Evolutionary conservation across 805 yeast species (phyloP), one percentile per base, ranked within the genome.

Genomic region (Candida sithepensis): DNA sequence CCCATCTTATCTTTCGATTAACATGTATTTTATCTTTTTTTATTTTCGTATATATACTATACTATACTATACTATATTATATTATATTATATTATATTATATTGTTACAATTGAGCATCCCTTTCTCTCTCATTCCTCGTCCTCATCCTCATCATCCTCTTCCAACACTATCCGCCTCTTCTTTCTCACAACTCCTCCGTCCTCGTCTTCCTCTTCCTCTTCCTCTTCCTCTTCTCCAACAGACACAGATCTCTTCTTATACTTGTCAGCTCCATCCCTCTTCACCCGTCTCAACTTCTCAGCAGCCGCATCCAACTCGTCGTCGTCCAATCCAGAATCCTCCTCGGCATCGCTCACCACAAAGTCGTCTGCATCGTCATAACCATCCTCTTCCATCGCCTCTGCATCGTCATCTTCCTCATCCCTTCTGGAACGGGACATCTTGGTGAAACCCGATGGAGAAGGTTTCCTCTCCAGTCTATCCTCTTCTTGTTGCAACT

Each of bases 221-320:
- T 70, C 79, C n/a, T 72, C 75, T 30, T 72, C 78, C 10, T 69
- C 77, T 3, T 69, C 77, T 5, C 68, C 78, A 10, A 65, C 76
- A 3, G 66, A 77, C 21, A 64, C 72, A 20, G 64, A 70, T 13
- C 53, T 60, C 70, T 20, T 53, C 61, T 63, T 61, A 58, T 81
- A 81, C 53, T 73, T 73, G 14, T 73, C 66, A 13, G 78, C 81
- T 2, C 86, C 87, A 13, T 72, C 78, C 44, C 73, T 68, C 59
- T 83, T 83, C 46, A 81, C 69, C 45, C 68, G 65, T 56, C 75
- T 75, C 54, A 83, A 68, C 58, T 84, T 72, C 54, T 79, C 84
- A 1, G 85, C 86, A 10, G 80, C 84, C 47, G 66, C 64, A 47
- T 73, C 81, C 30, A 74, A 69, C 50, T 64, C 71, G 44, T 67